Base-by-base conservation (phyloP, 441 rosid genomes). In the Lepidium campestre region DNA sequence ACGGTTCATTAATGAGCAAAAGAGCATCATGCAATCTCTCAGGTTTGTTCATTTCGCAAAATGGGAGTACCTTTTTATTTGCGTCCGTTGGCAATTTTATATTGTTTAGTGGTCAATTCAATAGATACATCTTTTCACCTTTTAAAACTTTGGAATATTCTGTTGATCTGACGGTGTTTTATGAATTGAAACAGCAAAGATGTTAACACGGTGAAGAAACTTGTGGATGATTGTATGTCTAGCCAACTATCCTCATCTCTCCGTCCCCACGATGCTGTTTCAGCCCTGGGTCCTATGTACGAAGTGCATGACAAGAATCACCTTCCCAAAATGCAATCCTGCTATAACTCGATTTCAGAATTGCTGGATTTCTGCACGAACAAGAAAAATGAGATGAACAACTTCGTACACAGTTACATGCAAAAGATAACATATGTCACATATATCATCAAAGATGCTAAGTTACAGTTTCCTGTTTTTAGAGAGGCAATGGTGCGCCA, bases 251-350 rank as follows among this genome's bases (percentile, higher is more conserved):
- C 99, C 53, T 86, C 98, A 58, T 90, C 99, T 20, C 82, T 88
- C 41, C 97, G 99, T 32, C 99, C 98, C 62, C 99, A 95, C 59
- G 98, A 92, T 81, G 98, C 97, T 55, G 99, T 95, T 78, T 90
- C 98, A 41, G 99, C 98, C 27, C 82, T 95, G 75, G 98, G 99
- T 77, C 98, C 91, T 65, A 90, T 95, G 98, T 92, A 92, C 76
- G 97, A 95, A 75, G 91, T 86, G 74, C 99, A 95, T 73, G 95
- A 87, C 70, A 90, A 90, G 80, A 87, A 72, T 78, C 97, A 90
- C 72, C 90, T 95, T 37, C 97, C 99, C 20, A 88, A 35, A 74
- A 92, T 95, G 95, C 78, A 83, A 79, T 75, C 82, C 57, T 86
- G 93, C 70, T 86, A 81, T 22, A 77, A 52, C 71, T 80, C 79